Percentiles rank a stretch among this genome's conserved stretches.
Evolutionary conservation across 139 green algal species (phyloP).

Genomic region (Yamagishiella unicocca): DNA sequence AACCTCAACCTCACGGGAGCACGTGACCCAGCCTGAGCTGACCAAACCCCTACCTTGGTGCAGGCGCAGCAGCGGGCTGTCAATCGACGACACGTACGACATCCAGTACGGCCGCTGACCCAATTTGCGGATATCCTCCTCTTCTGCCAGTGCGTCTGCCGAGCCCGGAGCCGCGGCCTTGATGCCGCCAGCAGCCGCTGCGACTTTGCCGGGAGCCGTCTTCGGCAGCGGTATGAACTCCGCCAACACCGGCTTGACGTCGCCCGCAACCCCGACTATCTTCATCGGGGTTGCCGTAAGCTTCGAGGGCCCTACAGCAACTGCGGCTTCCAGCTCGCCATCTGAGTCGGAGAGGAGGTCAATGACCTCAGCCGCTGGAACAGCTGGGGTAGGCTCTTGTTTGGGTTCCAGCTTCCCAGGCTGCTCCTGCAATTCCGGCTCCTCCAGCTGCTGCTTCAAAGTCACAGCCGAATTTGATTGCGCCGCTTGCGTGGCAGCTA

Average conservation of each 20-base stretch:
- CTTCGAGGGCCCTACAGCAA: too few relatives aligned
- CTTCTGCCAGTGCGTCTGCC: constrained; percentile 36
- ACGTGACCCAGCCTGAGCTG: too few relatives aligned
- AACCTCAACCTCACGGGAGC: too few relatives aligned
- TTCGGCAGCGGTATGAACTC: constrained; percentile 29
- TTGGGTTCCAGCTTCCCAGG: neutral
- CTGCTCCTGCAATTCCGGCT: neutral
- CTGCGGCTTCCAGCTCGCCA: too few relatives aligned
- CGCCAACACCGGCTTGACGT: neutral
- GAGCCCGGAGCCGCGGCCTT: constrained; percentile 7
- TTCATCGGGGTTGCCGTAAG: too few relatives aligned
- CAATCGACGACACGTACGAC: constrained; percentile 37
- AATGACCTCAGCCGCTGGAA: neutral
- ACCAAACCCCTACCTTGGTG: constrained; percentile 50
- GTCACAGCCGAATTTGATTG: too few relatives aligned
- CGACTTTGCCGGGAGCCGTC: neutral
- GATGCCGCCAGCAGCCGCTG: neutral
- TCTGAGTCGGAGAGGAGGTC: constrained; percentile 16
- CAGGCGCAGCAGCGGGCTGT: constrained; percentile 57
- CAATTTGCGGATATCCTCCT: constrained; percentile 15
- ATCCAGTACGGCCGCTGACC: constrained; percentile 57
- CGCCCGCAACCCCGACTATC: too few relatives aligned
- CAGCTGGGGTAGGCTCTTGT: neutral
- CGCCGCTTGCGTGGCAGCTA: too few relatives aligned
- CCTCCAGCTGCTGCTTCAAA: too few relatives aligned